phyloP scores from a whole-genome alignment of 805 yeast genomes.

The Lipomyces japonicus region DNA sequence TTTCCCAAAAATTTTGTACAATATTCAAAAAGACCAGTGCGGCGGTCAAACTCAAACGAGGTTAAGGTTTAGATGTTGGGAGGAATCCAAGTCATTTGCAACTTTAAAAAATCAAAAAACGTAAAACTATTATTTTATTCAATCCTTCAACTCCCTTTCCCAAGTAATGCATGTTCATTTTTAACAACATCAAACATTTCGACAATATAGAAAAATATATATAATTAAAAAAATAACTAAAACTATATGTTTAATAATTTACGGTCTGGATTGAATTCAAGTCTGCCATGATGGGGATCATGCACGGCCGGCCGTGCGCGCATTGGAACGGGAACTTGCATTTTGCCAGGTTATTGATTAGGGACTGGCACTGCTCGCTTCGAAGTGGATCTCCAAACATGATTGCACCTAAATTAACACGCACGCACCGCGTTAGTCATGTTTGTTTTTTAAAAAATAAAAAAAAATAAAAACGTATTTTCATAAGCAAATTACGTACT shows the following conservation, averaged over 20 bases:
- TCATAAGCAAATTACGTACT: constrained; percentile 10
- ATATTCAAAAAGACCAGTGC: no score
- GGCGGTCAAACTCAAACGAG: neutral
- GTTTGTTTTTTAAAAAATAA: neutral
- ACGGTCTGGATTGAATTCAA: neutral
- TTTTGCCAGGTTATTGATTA: constrained; percentile 43
- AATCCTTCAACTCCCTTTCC: constrained; percentile 9
- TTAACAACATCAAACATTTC: neutral
- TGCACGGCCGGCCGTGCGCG: constrained; percentile 82
- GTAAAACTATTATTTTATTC: constrained; percentile 3
- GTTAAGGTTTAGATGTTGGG: neutral
- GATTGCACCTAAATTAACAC: constrained; percentile 47
- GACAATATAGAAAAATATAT: neutral
- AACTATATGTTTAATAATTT: neutral
- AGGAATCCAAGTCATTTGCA: no score
- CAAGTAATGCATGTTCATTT: constrained; percentile 1
- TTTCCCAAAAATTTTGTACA: neutral
- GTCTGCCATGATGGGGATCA: constrained; percentile 47
- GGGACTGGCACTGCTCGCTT: constrained; percentile 42
- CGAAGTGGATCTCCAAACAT: constrained; percentile 64
- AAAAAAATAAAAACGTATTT: no score
- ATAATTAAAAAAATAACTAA: neutral
- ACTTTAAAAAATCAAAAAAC: no score
- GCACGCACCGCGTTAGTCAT: constrained; percentile 49
- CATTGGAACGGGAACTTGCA: constrained; percentile 70